These are phyloP conservation scores for Astrocystis sublimbata DNA, from an alignment of 495 filamentous ascomycete genomes.

Conservation along the genomic window DNA sequence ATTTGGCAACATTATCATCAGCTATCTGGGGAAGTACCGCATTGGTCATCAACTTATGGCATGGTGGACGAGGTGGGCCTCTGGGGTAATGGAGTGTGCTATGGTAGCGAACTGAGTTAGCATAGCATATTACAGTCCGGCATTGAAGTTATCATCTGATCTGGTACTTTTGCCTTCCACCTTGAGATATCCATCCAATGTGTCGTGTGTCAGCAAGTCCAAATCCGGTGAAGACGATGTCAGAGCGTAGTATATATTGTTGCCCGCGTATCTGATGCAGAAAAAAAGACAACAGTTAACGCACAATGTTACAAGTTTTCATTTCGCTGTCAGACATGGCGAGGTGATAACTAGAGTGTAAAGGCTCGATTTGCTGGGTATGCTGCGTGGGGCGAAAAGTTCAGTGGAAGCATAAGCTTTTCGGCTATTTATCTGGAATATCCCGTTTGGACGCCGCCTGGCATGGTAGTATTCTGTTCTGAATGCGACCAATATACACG, in stretches of 20 bases:
- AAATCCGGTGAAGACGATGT: not conserved
- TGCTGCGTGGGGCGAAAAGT: not conserved
- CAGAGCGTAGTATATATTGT: not conserved
- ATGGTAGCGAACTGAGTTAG: not conserved
- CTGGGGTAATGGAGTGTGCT: not conserved
- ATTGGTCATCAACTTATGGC: not conserved
- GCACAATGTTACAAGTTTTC: not conserved
- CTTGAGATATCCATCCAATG: not conserved
- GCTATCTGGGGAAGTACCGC: too few relatives aligned
- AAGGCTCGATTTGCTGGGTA: not conserved
- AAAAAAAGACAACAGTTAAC: not conserved
- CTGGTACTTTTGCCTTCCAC: too few relatives aligned
- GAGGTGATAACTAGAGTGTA: not conserved
- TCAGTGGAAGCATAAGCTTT: not conserved
- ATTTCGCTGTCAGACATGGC: not conserved
- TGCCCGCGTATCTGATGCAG: not conserved
- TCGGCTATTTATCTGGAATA: not conserved
- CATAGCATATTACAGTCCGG: not conserved
- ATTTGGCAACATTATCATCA: too few relatives aligned
- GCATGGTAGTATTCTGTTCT: not conserved
- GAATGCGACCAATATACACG: not conserved
- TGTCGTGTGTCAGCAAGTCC: not conserved
- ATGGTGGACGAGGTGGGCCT: not conserved
- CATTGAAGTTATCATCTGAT: not conserved
- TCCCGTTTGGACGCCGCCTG: conserved; percentile 1